Percentiles rank a stretch among this genome's conserved stretches.
phyloP scores from a whole-genome alignment of 305 asterid species.

The Fraxinus greggii region DNA sequence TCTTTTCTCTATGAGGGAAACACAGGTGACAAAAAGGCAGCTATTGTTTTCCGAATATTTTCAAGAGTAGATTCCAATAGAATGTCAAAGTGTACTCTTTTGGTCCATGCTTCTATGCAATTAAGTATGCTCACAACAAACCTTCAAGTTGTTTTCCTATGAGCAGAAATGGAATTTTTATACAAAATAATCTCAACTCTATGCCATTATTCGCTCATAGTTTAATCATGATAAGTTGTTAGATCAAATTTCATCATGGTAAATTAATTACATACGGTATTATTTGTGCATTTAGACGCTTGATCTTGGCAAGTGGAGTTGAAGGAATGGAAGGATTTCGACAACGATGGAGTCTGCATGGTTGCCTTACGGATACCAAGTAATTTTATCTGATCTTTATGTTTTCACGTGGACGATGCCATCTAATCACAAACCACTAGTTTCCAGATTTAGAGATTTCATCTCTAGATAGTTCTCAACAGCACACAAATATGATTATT shows the following conservation, averaged over 20 bases:
- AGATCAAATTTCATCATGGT: not conserved
- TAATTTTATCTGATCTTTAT: slow-evolving; percentile 28
- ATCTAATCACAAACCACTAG: not conserved
- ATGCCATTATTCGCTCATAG: not conserved
- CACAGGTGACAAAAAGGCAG: not conserved
- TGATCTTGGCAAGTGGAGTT: slow-evolving; percentile 91
- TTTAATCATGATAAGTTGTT: not conserved
- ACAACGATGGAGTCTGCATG: slow-evolving; percentile 94
- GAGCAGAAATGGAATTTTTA: not conserved
- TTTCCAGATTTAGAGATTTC: not conserved
- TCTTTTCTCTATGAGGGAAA: not conserved
- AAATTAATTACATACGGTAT: not conserved
- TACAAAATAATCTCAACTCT: not conserved
- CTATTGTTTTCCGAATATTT: not conserved
- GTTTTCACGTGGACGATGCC: not conserved
- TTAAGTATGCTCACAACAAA: not conserved
- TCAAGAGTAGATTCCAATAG: not conserved
- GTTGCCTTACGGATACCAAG: slow-evolving; percentile 82
- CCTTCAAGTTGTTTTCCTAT: not conserved
- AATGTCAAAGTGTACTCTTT: not conserved
- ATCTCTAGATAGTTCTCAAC: not conserved
- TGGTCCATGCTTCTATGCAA: not conserved
- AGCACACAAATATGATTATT: not conserved
- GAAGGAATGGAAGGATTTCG: slow-evolving; percentile 92
- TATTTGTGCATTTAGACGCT: slow-evolving; percentile 42